Conservation (phyloP, 495 filamentous ascomycete species). For the Neurospora terricola region DNA sequence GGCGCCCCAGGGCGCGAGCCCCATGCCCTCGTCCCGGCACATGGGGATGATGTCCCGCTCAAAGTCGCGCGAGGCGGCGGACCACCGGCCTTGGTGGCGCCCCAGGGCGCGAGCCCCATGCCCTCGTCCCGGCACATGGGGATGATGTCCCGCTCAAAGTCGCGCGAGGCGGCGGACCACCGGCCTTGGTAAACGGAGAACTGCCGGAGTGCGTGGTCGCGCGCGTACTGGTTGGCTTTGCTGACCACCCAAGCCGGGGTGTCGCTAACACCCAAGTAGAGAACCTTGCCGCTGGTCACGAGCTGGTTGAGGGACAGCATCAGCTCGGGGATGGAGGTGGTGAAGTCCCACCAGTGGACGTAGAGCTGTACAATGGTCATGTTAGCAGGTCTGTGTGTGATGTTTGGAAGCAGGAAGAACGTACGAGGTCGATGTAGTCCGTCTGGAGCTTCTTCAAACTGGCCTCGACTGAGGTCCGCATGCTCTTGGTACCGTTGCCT, state of each 20-base stretch:
- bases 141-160: constrained; percentile 62
- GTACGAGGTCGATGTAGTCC: constrained; percentile 52
- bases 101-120: constrained; percentile 62
- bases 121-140: constrained; percentile 55
- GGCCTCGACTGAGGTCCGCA: constrained; percentile 42
- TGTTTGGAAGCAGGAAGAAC: neutral
- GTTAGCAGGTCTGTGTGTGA: neutral
- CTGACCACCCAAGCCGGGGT: constrained; percentile 61
- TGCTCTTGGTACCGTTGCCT: constrained; percentile 51
- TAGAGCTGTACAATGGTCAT: constrained; percentile 27
- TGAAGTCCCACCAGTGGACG: constrained; percentile 58
- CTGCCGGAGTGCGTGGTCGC: constrained; percentile 50
- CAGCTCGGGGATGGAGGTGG: constrained; percentile 52
- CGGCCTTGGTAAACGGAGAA: constrained; percentile 61
- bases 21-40: constrained; percentile 59
- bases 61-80: constrained; percentile 50
- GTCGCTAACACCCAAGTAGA: constrained; percentile 62
- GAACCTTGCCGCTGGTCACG: constrained; percentile 51
- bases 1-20: constrained; percentile 51
- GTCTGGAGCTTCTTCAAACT: constrained; percentile 54
- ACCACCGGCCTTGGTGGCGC: constrained; percentile 58
- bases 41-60: constrained; percentile 65
- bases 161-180: constrained; percentile 51
- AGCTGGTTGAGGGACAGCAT: constrained; percentile 59
- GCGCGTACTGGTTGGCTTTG: constrained; percentile 60